Evolutionary conservation across 2,329 filamentous ascomycete species (phyloP).

Genomic region (Didymella segeticola): DNA sequence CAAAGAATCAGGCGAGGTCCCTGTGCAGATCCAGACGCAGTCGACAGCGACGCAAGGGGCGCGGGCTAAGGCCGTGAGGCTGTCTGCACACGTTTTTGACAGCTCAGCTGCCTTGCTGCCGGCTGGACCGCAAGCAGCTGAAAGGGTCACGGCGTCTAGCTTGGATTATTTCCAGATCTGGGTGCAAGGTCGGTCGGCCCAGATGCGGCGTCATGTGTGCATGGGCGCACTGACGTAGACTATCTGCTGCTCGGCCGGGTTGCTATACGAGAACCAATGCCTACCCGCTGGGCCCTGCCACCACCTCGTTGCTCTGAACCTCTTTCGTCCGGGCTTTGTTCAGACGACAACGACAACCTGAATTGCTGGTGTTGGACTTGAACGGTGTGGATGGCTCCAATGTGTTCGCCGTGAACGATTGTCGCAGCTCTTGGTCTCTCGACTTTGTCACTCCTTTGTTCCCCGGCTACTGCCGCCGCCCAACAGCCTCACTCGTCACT

Average conservation of each 20-base stretch:
- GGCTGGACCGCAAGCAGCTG: conserved; percentile 12
- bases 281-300: conserved; percentile 8
- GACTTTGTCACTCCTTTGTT: conserved; percentile 47
- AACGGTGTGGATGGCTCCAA: conserved; percentile 11
- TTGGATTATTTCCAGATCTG: background rate
- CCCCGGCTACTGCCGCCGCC: conserved; percentile 20
- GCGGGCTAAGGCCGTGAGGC: conserved; percentile 13
- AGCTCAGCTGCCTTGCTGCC: conserved; percentile 3
- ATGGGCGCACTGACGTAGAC: conserved; percentile 13
- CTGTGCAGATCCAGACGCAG: conserved; percentile 17
- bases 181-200: conserved; percentile 1
- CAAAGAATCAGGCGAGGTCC: conserved; percentile 4
- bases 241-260: conserved; percentile 1
- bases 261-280: conserved; percentile 16
- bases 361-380: conserved; percentile 7
- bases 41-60: conserved; percentile 14
- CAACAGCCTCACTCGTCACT: too few species aligned
- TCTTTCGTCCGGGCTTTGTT: conserved; percentile 4
- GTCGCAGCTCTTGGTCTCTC: conserved; percentile 15
- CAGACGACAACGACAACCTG: conserved; percentile 4
- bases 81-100: conserved; percentile 15
- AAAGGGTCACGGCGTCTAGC: background rate
- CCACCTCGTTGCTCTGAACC: background rate
- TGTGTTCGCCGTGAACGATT: conserved; percentile 18
- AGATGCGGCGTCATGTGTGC: conserved; percentile 10